Conservation (phyloP, 1,284 basidiomycete genomes). For the Naganishia cerealis region DNA sequence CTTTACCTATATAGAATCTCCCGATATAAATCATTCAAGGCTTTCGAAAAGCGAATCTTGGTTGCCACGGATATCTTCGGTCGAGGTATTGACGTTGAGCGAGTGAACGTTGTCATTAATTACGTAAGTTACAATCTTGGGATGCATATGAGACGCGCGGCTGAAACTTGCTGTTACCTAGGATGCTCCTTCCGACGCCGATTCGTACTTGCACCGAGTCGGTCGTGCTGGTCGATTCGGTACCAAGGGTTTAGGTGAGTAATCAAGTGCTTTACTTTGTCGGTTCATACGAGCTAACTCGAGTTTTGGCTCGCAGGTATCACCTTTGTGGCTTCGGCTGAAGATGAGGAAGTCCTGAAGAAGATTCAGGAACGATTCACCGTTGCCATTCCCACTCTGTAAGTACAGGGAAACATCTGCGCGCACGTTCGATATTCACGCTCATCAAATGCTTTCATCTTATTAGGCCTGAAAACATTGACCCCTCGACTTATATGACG, state of each 20-base stretch:
- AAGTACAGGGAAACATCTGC: slow-evolving; percentile 2
- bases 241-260: slow-evolving; percentile 79
- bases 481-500: slow-evolving; percentile 35
- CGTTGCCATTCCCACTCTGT: slow-evolving; percentile 53
- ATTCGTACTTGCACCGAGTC: slow-evolving; percentile 97
- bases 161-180: slow-evolving; percentile 39
- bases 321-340: slow-evolving; percentile 89
- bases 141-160: not conserved
- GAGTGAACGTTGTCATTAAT: slow-evolving; percentile 94
- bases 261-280: not conserved
- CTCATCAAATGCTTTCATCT: not conserved
- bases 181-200: slow-evolving; percentile 93
- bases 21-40: slow-evolving; percentile 99
- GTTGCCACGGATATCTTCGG: slow-evolving; percentile 97
- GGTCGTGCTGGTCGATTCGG: slow-evolving; percentile 99
- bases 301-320: slow-evolving; percentile 62
- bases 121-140: slow-evolving; percentile 56
- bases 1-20: slow-evolving; percentile 65
- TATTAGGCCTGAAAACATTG: slow-evolving; percentile 33
- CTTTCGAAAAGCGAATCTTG: slow-evolving; percentile 98
- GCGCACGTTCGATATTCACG: too few species aligned
- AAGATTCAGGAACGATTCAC: slow-evolving; percentile 56
- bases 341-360: slow-evolving; percentile 83
- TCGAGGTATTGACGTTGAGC: slow-evolving; percentile 95
- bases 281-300: not conserved